Conservation (phyloP, 2,329 filamentous ascomycete species). For the Hypoxylon sp. region DNA sequence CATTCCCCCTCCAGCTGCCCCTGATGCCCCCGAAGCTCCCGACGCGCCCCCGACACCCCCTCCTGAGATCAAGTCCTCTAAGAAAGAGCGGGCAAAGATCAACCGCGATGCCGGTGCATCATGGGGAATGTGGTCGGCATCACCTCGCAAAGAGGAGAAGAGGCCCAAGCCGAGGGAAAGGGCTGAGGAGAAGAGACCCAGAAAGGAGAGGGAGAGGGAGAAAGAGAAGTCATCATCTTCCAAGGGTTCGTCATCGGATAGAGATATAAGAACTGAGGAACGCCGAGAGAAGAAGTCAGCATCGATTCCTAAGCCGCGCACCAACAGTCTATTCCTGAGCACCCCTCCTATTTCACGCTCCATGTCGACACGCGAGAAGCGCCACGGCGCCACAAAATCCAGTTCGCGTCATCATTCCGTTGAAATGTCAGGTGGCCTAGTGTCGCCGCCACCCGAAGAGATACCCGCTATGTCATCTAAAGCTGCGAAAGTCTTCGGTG, state of each 20-base stretch:
- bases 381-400: constrained; percentile 67
- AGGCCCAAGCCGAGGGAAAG: constrained; percentile 73
- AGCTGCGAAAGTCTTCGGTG: constrained; percentile 81
- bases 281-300: constrained; percentile 58
- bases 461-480: constrained; percentile 76
- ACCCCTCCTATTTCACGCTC: constrained; percentile 76
- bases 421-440: constrained; percentile 73
- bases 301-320: constrained; percentile 67
- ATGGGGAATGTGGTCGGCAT: constrained; percentile 81
- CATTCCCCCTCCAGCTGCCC: constrained; percentile 62
- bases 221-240: constrained; percentile 66
- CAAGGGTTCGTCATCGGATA: constrained; percentile 75
- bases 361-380: constrained; percentile 76
- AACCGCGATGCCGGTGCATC: constrained; percentile 76
- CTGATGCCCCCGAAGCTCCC: constrained; percentile 57
- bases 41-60: constrained; percentile 65
- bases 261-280: constrained; percentile 64
- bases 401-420: constrained; percentile 77
- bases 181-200: constrained; percentile 72
- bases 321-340: constrained; percentile 75
- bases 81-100: constrained; percentile 82
- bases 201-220: constrained; percentile 69
- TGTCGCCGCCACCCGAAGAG: constrained; percentile 80
- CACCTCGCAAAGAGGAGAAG: constrained; percentile 69
- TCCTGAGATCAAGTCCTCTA: constrained; percentile 70